Evolutionary conservation across 1,139 yeast species (phyloP), one percentile per base, ranked within the genome.

Genomic region (Pichia norvegensis): DNA sequence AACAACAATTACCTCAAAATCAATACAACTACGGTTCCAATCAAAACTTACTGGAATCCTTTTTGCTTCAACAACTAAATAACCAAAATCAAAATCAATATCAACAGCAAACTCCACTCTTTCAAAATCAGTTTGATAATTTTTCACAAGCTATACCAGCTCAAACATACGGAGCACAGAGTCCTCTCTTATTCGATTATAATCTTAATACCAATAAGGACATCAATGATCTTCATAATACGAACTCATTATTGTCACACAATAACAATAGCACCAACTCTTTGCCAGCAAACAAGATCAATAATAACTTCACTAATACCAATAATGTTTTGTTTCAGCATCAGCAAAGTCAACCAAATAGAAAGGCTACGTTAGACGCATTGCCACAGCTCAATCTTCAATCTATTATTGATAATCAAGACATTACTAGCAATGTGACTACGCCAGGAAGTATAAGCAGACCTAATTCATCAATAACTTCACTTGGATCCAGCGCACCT

Each of bases 51-150:
- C 40, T 46, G 6, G 50, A 46, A 27, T 48, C 55, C 1, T 50
- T 46, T 17, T 22, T 48, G 3, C 40, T 36, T 13, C 52, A 49
- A 25, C 52, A 51, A 37, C 39, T 51, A 10, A 44, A 50, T 8
- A 39, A 29, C 23, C 53, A 47, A 29, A 38, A n/a, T 29, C 45
- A 42, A 19, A 10, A 8, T 17, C 17, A 31, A 4, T 16, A 17
- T 31, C 19, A 31, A 17, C 35, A 31, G 16, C 35, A 31, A 31
- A 16, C 20, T 3, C 20, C 35, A 31, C 11, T 8, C 14, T 31
- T 17, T 31, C 35, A 31, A 11, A 31, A 31, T 16, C 35, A 31
- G 9, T 31, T 29, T 11, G 33, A 17, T 31, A 31, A 31, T 7
- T 31, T 16, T 35, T 35, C 37, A 19, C 22, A 19, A 19, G 20